Conservation (phyloP, 2,329 filamentous ascomycete genomes). For the Epicoccum sorghinum region DNA sequence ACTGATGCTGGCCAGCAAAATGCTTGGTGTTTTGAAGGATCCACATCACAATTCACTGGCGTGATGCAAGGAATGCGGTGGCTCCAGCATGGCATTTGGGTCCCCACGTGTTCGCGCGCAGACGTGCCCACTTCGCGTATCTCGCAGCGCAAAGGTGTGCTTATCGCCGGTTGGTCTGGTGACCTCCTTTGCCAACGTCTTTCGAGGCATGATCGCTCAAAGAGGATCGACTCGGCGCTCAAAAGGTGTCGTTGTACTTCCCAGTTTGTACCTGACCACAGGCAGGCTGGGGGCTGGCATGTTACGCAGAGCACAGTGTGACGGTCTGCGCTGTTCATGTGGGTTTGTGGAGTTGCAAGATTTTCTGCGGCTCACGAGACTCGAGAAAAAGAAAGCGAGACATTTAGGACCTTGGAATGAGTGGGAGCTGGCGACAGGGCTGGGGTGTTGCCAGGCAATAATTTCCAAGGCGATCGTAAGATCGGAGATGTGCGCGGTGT, state of each 20-base stretch:
- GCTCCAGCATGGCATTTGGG: slow-evolving; percentile 12
- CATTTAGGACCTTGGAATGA: slow-evolving; percentile 13
- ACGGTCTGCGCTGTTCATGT: slow-evolving; percentile 13
- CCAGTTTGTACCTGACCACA: slow-evolving; percentile 4
- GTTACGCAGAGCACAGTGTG: slow-evolving; percentile 16
- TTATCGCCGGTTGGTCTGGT: slow-evolving; percentile 14
- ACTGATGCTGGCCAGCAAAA: not conserved
- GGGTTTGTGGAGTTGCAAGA: slow-evolving; percentile 2
- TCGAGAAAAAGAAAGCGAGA: slow-evolving; percentile 6
- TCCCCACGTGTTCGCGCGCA: slow-evolving; percentile 19
- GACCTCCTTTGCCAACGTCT: not conserved
- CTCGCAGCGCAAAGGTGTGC: slow-evolving; percentile 1
- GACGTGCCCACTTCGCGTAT: slow-evolving; percentile 16
- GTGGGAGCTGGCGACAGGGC: slow-evolving; percentile 9
- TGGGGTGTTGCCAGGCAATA: slow-evolving; percentile 11
- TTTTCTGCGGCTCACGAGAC: slow-evolving; percentile 10
- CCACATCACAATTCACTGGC: slow-evolving; percentile 10
- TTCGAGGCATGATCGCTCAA: slow-evolving; percentile 9
- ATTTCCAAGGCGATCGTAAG: slow-evolving; percentile 8
- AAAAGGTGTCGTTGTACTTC: slow-evolving; percentile 2
- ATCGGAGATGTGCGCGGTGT: slow-evolving; percentile 14
- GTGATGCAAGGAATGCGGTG: slow-evolving; percentile 14
- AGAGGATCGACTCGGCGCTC: slow-evolving; percentile 1
- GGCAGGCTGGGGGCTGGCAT: slow-evolving; percentile 1
- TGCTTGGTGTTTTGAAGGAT: slow-evolving; percentile 12